Evolutionary conservation across 345 rosid species (phyloP), one percentile per base, ranked within the genome.

Genomic region (Kandelia obovata): DNA sequence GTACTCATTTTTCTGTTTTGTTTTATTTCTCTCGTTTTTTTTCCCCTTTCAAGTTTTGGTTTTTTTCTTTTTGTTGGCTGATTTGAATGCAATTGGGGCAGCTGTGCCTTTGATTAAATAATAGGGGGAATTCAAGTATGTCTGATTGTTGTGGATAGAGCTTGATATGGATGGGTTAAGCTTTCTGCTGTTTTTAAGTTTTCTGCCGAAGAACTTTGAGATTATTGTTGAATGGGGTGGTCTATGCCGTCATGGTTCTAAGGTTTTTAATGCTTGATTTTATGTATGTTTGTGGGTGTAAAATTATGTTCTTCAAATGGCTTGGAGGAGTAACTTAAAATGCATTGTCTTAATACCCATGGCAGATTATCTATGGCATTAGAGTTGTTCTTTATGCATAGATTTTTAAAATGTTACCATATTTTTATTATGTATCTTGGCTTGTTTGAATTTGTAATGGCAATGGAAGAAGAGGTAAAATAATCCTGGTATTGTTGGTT

Each of bases 1-100:
- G 99, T 95, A 78, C 53, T 28, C 56, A 17, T 11, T 59, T 34
- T 66, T 20, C 31, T 64, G 11, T 53, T 59, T 23, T 47, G 6
- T 25, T 26, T 9, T 17, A 5, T 34, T 1, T 34, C 26, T 55
- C 26, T 16, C 11, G 15, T 8, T 21, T 6, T 60, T 16, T 16
- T 49, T 31, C 9, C 17, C 15, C 25, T 9, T 25, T 64, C 27
- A 17, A 65, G 39, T 65, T 65, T 27, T 66, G 6, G 28, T 34
- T 39, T 58, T 58, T 57, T 32, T 1, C 7, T 37, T 30, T 25
- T n/a, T 43, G 23, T 32, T 53, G 69, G 19, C 32, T 15, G 30
- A 15, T 57, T 67, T 4, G 34, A 65, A 53, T n/a, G 4, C 52
- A n/a, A 4, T 52, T 13, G 11, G 47, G 47, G 16, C 47, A 39